Base-by-base conservation (phyloP, 2,329 filamentous ascomycete species). In the Diaporthe helianthi region DNA sequence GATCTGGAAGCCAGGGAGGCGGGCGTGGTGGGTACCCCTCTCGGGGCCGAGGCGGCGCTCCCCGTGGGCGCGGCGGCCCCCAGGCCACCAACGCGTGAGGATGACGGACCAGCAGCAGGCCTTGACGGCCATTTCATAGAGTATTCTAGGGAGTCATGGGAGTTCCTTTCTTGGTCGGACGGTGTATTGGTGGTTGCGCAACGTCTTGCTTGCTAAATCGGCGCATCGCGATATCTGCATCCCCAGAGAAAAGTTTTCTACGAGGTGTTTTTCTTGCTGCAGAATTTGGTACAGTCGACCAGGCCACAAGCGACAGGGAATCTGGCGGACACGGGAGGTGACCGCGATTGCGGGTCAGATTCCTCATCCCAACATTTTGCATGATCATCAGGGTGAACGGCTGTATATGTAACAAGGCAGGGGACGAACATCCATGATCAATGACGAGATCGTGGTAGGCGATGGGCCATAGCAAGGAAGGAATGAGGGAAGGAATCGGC, bases 21-120 rank as follows among this genome's bases (percentile, higher is more conserved):
- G 84, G 89, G 74, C 89, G 91, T 69, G 90, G 91, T 71, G 90
- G 88, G 78, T 94, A 92, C 82, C 90, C 91, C 69, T 85, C 76
- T 67, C 84, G 85, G 73, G 83, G 82, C 73, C 85, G 92, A 72
- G 87, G 88, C 68, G 88, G 89, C 74, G 83, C 85, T 76, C 83
- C 89, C 73, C 88, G 89, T 71, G 87, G 89, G 69, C 88, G 92
- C 73, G 90, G 91, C 72, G 86, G 83, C 72, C 80, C 71, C 61
- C 86, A 87, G 77, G 76, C 81, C 60, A 83, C 85, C 74, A 88
- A 86, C 73, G 85, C 84, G 73, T 88, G 79, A 78, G 66, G 36
- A 17, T 61, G 71, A 68, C 46, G 53, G n/a, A 46, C 29, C 47
- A 65, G 54, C 52, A 26, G 49, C 55, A 67, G 55, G 51, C 44